A percentile compares a stretch with the other conserved stretches of the same genome.
Evolutionary conservation across 805 yeast species (phyloP).

Genomic region (Candida dajiaensis): DNA sequence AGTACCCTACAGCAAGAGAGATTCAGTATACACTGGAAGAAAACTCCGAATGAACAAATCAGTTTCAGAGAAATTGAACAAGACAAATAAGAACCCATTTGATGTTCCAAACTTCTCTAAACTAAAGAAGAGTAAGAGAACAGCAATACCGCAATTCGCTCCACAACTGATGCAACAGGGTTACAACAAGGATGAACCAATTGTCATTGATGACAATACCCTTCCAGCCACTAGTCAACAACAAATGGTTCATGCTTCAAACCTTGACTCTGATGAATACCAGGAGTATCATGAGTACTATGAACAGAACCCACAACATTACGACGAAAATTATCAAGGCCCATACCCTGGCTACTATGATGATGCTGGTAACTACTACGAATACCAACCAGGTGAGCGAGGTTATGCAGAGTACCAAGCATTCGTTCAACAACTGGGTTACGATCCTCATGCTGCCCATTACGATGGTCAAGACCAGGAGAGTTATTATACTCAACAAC

Average conservation of each 20-base stretch:
- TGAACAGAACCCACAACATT: neutral
- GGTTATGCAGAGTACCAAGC: neutral
- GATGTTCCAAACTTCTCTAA: neutral
- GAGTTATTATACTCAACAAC: neutral
- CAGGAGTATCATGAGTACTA: neutral
- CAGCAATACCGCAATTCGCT: neutral
- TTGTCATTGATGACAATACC: neutral
- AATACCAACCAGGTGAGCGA: neutral
- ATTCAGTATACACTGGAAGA: neutral
- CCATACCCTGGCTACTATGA: slow-evolving; percentile 1
- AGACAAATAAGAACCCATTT: neutral
- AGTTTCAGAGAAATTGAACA: neutral
- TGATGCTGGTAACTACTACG: neutral
- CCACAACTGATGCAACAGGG: neutral
- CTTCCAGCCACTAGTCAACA: neutral
- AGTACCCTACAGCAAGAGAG: neutral
- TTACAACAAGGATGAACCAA: neutral
- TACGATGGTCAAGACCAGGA: neutral
- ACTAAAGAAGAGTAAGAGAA: slow-evolving; percentile 5
- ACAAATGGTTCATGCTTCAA: neutral
- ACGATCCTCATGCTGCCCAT: neutral
- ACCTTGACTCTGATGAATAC: neutral
- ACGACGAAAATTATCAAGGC: neutral
- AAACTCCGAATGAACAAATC: neutral
- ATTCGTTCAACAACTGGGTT: neutral